Conservation (phyloP, 75 land plant genomes). For the Cupressus sempervirens region DNA sequence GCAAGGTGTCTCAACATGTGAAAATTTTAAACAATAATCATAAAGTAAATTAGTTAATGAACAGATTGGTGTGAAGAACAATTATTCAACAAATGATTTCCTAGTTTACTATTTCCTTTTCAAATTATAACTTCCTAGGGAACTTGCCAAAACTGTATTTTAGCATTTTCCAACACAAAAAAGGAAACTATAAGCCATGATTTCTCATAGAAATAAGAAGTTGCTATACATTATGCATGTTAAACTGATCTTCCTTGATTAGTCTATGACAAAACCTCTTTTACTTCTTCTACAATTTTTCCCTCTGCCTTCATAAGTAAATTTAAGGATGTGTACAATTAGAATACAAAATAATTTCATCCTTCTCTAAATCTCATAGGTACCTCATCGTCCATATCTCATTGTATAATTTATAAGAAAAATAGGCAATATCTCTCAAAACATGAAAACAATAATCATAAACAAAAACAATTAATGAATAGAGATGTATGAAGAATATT, state of each 20-base stretch:
- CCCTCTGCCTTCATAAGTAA: constrained; percentile 67
- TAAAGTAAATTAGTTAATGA: no score
- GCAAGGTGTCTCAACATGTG: no score
- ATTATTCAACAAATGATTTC: no score
- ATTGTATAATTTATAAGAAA: not conserved
- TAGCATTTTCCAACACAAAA: no score
- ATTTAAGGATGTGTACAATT: not conserved
- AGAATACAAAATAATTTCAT: not conserved
- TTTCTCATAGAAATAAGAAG: no score
- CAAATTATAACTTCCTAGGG: no score
- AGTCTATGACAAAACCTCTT: constrained; percentile 63
- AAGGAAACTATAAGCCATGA: no score
- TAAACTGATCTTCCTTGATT: constrained; percentile 31
- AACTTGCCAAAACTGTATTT: no score
- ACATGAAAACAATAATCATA: not conserved
- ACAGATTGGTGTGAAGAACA: no score
- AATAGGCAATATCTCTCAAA: not conserved
- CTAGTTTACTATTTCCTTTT: no score
- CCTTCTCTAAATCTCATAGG: not conserved
- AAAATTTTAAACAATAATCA: no score
- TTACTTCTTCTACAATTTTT: constrained; percentile 80
- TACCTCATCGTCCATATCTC: not conserved
- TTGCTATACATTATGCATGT: constrained; percentile 94
- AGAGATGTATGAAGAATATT: no score
- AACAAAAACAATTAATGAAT: not conserved